A percentile compares a stretch with the other conserved stretches of the same genome.
phyloP scores from a whole-genome alignment of 306 rosid genomes.

The Prosopis cineraria region DNA sequence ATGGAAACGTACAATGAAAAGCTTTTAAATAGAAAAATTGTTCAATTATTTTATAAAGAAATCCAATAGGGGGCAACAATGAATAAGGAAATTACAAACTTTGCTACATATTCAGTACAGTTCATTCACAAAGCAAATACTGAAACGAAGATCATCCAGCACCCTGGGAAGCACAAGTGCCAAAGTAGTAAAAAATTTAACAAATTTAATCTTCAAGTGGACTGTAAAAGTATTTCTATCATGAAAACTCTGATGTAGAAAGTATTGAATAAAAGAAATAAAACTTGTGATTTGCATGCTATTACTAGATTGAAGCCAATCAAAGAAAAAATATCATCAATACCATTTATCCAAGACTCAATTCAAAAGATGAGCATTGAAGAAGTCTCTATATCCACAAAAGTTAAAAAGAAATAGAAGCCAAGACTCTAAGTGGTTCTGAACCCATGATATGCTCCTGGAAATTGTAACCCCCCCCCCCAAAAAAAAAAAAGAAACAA shows the following conservation, averaged over 20 bases:
- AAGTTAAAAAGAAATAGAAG: background rate
- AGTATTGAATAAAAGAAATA: background rate
- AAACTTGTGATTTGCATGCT: background rate
- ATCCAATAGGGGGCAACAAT: background rate
- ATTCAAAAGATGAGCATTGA: background rate
- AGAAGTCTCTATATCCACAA: background rate
- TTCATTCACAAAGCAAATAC: constrained; percentile 16
- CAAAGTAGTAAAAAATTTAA: constrained; percentile 4
- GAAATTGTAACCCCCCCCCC: too few species aligned
- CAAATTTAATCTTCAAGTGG: background rate
- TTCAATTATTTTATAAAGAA: background rate
- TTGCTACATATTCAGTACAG: background rate
- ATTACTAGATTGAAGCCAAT: background rate
- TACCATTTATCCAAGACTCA: background rate
- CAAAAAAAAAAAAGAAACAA: too few species aligned
- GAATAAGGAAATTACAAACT: background rate
- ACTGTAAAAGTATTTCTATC: constrained; percentile 1
- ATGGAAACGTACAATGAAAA: constrained; percentile 6
- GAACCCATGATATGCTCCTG: background rate
- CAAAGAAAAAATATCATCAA: background rate
- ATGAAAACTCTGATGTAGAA: background rate
- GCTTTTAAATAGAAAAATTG: background rate
- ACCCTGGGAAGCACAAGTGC: constrained; percentile 15
- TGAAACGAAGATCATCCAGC: background rate
- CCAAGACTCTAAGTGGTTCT: background rate